Evolutionary conservation across 169 alveolate species (phyloP).

Genomic region (Besnoitia besnoiti): DNA sequence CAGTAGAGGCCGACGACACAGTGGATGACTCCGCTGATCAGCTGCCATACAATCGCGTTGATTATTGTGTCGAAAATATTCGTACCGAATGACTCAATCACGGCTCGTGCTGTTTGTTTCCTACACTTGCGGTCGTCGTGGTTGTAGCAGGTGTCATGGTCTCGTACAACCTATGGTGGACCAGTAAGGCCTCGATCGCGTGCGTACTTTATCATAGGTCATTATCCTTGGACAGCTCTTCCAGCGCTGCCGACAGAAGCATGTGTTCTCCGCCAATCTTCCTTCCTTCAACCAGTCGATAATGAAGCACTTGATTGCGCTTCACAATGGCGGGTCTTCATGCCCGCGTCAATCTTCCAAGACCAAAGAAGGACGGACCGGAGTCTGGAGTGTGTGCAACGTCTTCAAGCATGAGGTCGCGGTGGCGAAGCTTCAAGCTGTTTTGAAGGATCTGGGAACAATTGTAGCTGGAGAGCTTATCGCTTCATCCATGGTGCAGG

Average conservation of each 20-base stretch:
- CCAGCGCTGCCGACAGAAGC: neutral
- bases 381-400: constrained; percentile 35
- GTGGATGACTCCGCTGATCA: too few species aligned
- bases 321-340: neutral
- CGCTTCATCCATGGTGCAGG: constrained; percentile 23
- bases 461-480: constrained; percentile 37
- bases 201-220: neutral
- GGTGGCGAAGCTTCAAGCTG: constrained; percentile 34
- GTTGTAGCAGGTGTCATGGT: too few species aligned
- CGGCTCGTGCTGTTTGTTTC: too few species aligned
- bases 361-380: neutral
- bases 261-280: constrained; percentile 18
- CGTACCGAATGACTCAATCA: too few species aligned
- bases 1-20: too few species aligned
- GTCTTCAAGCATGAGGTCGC: constrained; percentile 38
- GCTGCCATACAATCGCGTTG: too few species aligned
- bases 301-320: neutral
- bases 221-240: neutral
- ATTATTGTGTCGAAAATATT: too few species aligned
- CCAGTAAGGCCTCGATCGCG: too few species aligned
- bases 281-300: constrained; percentile 16
- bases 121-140: too few species aligned
- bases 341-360: neutral
- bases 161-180: too few species aligned
- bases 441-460: constrained; percentile 23